Evolutionary conservation across 306 rosid species (phyloP), one percentile per base, ranked within the genome.

Genomic region (Glycine latifolia): DNA sequence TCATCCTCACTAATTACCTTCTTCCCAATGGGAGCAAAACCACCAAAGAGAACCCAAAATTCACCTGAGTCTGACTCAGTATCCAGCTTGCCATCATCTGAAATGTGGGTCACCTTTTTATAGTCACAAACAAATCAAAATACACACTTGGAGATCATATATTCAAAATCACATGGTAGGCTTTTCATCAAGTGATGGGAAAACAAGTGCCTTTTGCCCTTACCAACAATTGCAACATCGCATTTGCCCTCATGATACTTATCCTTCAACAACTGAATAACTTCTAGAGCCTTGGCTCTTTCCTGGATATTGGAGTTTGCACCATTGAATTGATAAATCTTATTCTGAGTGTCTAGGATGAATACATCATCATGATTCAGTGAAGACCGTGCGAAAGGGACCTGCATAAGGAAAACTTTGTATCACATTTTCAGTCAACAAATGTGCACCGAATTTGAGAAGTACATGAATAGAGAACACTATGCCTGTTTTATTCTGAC

Each of bases 31-130:
- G 99, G 99, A 78, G 99, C 99, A 85, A 96, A 96, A 71, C 99
- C 99, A 82, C 99, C 99, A 72, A 96, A 89, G 83, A 96, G 97
- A 84, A 96, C 98, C 99, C 99, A 96, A 81, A 96, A 96, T 80
- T 96, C 99, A 79, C 99, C 99, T 0, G 99, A 96, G 86, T 96
- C 99, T 2, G 99, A 96, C 87, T 96, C 99, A 1, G 99, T 96
- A 76, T 96, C 99, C 78, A 96, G 85, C 90, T 96, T 96, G 75
- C 99, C 99, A 90, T 96, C 99, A 87, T 96, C 99, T 96, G 86
- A 79, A 79, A 87, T 47, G 60, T 54, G 14, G 61, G 58, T 82
- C 75, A 78, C 33, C 47, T 73, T 39, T 75, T 80, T 49, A 69
- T 61, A 69, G 69, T 82, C 63, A 67, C 49, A 82, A 76, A 76